phyloP scores from a whole-genome alignment of 768 basidiomycete species.

The Trametes villosa region DNA sequence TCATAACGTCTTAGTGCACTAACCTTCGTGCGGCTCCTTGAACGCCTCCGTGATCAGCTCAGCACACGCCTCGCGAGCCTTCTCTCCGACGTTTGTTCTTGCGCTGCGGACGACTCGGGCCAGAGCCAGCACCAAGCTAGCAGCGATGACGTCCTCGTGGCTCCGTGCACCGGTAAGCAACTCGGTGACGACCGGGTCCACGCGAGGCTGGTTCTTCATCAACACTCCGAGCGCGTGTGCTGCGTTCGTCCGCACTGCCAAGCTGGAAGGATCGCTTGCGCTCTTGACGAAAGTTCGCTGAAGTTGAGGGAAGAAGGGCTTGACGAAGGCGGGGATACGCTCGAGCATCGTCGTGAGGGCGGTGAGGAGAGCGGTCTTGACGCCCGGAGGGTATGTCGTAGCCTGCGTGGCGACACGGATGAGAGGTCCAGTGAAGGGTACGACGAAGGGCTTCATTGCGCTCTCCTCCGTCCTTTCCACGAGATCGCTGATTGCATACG shows the following conservation, averaged over 20 bases:
- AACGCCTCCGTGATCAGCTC: constrained; percentile 84
- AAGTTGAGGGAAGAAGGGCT: constrained; percentile 97
- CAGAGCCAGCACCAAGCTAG: constrained; percentile 76
- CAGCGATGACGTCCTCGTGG: constrained; percentile 72
- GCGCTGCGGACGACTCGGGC: constrained; percentile 75
- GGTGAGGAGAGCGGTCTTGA: constrained; percentile 89
- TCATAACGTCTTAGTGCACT: not conserved
- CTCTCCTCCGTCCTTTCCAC: constrained; percentile 84
- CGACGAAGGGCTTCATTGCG: constrained; percentile 94
- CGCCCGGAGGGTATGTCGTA: constrained; percentile 86
- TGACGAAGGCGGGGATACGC: constrained; percentile 86
- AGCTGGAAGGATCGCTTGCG: constrained; percentile 76
- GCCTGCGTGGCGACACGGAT: constrained; percentile 94
- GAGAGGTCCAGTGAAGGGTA: constrained; percentile 93
- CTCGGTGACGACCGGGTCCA: constrained; percentile 94
- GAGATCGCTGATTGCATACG: constrained; percentile 95
- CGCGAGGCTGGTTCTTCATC: constrained; percentile 89
- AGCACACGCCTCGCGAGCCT: constrained; percentile 69
- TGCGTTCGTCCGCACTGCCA: constrained; percentile 79
- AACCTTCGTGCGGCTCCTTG: constrained; percentile 70
- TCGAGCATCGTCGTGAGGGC: constrained; percentile 86
- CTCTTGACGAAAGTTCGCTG: constrained; percentile 97
- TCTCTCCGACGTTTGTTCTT: constrained; percentile 75
- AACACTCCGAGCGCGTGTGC: constrained; percentile 85
- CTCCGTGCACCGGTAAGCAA: constrained; percentile 62